A percentile compares a stretch with the other conserved stretches of the same genome.
phyloP scores from a whole-genome alignment of 2,329 filamentous ascomycete species.

The Cordyceps militaris region DNA sequence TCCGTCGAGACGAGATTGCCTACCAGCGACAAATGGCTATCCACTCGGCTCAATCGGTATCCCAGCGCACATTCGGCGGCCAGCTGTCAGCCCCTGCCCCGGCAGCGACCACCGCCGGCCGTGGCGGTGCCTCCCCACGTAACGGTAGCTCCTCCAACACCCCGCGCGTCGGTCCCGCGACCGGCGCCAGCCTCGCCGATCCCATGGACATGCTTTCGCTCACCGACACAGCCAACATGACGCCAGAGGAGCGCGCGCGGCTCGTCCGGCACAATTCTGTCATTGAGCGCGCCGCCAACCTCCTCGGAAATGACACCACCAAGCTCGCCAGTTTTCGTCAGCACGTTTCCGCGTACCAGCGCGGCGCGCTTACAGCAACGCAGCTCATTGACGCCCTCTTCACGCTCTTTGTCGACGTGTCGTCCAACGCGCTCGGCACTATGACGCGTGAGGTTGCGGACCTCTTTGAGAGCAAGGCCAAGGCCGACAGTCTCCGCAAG shows the following conservation, averaged over 20 bases:
- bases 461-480: constrained; percentile 76
- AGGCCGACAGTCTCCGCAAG: constrained; percentile 65
- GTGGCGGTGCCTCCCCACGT: constrained; percentile 16
- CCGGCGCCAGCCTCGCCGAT: constrained; percentile 19
- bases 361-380: constrained; percentile 59
- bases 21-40: constrained; percentile 90
- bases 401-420: constrained; percentile 70
- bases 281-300: constrained; percentile 72
- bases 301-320: constrained; percentile 67
- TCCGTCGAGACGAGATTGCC: constrained; percentile 81
- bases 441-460: constrained; percentile 88
- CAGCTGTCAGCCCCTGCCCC: constrained; percentile 53
- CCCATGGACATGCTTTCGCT: constrained; percentile 47
- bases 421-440: constrained; percentile 75
- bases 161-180: constrained; percentile 18
- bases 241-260: constrained; percentile 74
- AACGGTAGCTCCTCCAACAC: constrained; percentile 17
- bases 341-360: constrained; percentile 72
- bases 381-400: constrained; percentile 85
- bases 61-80: constrained; percentile 76
- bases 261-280: constrained; percentile 75
- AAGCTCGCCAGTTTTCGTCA: constrained; percentile 74
- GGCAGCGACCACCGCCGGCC: constrained; percentile 18
- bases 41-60: constrained; percentile 75
- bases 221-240: constrained; percentile 44